These are phyloP conservation scores for Funneliformis geosporum DNA, from an alignment of 192 early-diverging fungal species.

Conservation along the genomic window DNA sequence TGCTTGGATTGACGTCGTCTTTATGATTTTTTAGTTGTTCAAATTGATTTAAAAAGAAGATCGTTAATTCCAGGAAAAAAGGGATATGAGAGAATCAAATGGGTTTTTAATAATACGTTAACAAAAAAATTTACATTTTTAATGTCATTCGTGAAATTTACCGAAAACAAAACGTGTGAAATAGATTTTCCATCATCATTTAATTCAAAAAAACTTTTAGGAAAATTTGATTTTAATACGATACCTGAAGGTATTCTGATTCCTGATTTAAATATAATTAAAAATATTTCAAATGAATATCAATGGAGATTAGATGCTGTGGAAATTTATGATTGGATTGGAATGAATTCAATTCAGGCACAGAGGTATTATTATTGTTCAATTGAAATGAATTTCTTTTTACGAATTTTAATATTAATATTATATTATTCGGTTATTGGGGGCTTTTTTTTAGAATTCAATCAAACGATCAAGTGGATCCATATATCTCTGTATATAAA, in stretches of 20 bases:
- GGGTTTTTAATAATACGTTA: slow-evolving; percentile 51
- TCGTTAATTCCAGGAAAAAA: slow-evolving; percentile 49
- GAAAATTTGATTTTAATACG: slow-evolving; percentile 23
- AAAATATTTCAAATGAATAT: slow-evolving; percentile 38
- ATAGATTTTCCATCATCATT: slow-evolving; percentile 38
- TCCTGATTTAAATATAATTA: slow-evolving; percentile 38
- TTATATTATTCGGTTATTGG: not conserved
- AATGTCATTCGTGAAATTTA: slow-evolving; percentile 35
- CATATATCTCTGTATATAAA: slow-evolving; percentile 43
- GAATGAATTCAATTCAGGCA: slow-evolving; percentile 40
- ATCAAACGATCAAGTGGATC: slow-evolving; percentile 39
- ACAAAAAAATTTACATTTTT: slow-evolving; percentile 37
- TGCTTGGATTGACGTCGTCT: not conserved
- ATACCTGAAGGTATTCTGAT: slow-evolving; percentile 31
- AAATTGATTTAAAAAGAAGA: slow-evolving; percentile 37
- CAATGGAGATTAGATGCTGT: slow-evolving; percentile 37
- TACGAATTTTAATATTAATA: not conserved
- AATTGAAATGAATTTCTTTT: not conserved
- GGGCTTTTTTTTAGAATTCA: slow-evolving; percentile 36
- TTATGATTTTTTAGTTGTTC: slow-evolving; percentile 35
- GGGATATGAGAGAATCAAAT: slow-evolving; percentile 48
- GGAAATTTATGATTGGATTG: slow-evolving; percentile 50
- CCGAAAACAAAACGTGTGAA: slow-evolving; percentile 27
- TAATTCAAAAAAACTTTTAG: slow-evolving; percentile 22
- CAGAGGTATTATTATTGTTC: slow-evolving; percentile 34